Conservation (phyloP, 768 basidiomycete species). For the Tylopilus balloui region DNA sequence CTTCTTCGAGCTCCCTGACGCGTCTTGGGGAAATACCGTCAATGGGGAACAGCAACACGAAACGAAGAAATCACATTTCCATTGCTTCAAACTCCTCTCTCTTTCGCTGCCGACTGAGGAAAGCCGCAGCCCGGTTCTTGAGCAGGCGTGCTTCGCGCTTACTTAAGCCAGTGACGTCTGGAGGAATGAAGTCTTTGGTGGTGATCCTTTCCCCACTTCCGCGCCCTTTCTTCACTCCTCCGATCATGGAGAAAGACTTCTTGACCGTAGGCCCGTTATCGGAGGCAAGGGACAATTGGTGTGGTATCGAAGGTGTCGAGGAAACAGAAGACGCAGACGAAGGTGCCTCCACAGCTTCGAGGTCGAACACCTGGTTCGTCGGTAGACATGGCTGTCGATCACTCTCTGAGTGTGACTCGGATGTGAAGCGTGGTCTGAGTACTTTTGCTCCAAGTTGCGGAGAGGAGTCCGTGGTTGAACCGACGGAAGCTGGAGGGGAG, state of each 20-base stretch:
- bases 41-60: constrained; percentile 10
- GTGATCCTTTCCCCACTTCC: constrained; percentile 44
- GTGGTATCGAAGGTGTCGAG: constrained; percentile 28
- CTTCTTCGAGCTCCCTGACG: constrained; percentile 79
- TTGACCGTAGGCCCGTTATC: constrained; percentile 27
- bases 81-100: constrained; percentile 89
- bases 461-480: constrained; percentile 42
- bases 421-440: constrained; percentile 49
- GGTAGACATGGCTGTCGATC: constrained; percentile 56
- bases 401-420: constrained; percentile 40
- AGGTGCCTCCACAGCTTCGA: constrained; percentile 29
- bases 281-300: constrained; percentile 34
- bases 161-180: constrained; percentile 81
- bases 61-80: constrained; percentile 66
- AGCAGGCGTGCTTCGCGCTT: constrained; percentile 90
- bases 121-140: constrained; percentile 90
- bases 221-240: constrained; percentile 44
- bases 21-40: constrained; percentile 46
- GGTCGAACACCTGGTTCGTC: constrained; percentile 71
- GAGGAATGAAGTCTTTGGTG: constrained; percentile 82
- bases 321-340: constrained; percentile 35
- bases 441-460: constrained; percentile 42
- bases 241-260: constrained; percentile 45
- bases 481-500: constrained; percentile 46
- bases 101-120: constrained; percentile 86